Evolutionary conservation across 257 asterid genomes (phyloP).

Genomic region (Solanum corneliomulleri): DNA sequence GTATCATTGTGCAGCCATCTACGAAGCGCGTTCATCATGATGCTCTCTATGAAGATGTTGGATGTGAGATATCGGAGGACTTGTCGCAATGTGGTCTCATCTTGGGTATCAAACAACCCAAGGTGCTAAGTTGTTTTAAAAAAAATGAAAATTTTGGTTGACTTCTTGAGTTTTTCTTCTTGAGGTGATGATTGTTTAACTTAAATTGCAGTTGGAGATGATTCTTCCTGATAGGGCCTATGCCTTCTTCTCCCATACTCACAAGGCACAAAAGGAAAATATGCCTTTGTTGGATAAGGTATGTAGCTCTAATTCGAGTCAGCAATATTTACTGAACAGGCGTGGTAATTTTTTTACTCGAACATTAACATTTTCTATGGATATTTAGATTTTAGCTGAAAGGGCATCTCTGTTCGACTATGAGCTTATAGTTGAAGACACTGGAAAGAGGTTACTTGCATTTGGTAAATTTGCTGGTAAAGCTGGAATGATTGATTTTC

Average conservation of each 20-base stretch:
- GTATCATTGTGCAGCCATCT: slow-evolving; percentile 84
- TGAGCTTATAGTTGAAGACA: slow-evolving; percentile 84
- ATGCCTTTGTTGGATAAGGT: slow-evolving; percentile 99
- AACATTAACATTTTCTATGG: background rate
- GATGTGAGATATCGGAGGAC: slow-evolving; percentile 85
- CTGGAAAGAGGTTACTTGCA: slow-evolving; percentile 80
- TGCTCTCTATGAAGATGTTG: slow-evolving; percentile 87
- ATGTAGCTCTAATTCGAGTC: background rate
- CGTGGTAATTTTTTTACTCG: background rate
- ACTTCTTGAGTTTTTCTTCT: background rate
- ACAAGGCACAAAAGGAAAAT: slow-evolving; percentile 89
- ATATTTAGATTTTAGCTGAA: slow-evolving; percentile 56
- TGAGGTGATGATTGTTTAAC: background rate
- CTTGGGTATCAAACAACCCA: slow-evolving; percentile 87
- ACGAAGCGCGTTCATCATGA: slow-evolving; percentile 91
- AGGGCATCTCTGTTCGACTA: slow-evolving; percentile 81
- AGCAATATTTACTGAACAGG: background rate
- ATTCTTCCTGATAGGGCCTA: slow-evolving; percentile 81
- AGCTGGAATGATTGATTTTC: slow-evolving; percentile 87
- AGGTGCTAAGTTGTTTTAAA: slow-evolving; percentile 25
- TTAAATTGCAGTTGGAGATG: slow-evolving; percentile 76
- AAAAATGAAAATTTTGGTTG: background rate
- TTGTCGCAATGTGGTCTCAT: slow-evolving; percentile 81
- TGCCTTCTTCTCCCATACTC: slow-evolving; percentile 93
- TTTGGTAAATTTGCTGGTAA: slow-evolving; percentile 92